phyloP scores from a whole-genome alignment of 768 basidiomycete genomes.

The Chiua virens region DNA sequence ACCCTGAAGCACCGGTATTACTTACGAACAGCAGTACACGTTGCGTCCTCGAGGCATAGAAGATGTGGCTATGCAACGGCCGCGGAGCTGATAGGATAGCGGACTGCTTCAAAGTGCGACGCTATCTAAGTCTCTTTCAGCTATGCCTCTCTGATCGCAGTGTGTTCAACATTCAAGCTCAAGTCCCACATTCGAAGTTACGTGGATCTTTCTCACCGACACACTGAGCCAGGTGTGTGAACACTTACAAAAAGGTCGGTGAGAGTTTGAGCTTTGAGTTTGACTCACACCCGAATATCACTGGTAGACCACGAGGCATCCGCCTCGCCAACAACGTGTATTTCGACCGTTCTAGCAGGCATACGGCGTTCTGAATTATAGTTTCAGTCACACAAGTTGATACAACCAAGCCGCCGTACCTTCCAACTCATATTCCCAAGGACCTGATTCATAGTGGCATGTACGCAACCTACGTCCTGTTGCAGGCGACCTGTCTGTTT shows the following conservation, averaged over 20 bases:
- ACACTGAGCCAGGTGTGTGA: conserved; percentile 4
- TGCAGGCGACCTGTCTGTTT: conserved; percentile 1
- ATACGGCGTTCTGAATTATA: conserved; percentile 1
- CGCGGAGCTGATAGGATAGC: background rate
- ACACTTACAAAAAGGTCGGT: background rate
- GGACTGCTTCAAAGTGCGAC: background rate
- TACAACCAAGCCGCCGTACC: background rate
- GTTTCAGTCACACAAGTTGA: conserved; percentile 1
- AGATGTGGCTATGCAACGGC: conserved; percentile 21
- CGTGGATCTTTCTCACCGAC: conserved; percentile 3
- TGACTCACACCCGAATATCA: background rate
- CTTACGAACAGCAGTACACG: conserved; percentile 8
- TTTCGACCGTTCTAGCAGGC: background rate
- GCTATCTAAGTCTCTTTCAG: too few species aligned
- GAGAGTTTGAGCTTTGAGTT: conserved; percentile 2
- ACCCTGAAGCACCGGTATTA: background rate
- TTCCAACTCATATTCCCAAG: background rate
- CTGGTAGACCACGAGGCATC: conserved; percentile 19
- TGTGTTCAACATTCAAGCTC: conserved; percentile 3
- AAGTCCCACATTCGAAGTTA: background rate
- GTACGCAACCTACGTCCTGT: conserved; percentile 9
- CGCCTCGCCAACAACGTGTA: conserved; percentile 4
- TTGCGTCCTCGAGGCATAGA: conserved; percentile 25
- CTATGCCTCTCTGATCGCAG: background rate
- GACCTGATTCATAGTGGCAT: conserved; percentile 4